These are phyloP conservation scores for Dacryopinax spathularia DNA, from an alignment of 768 basidiomycete species.

Conservation along the genomic window DNA sequence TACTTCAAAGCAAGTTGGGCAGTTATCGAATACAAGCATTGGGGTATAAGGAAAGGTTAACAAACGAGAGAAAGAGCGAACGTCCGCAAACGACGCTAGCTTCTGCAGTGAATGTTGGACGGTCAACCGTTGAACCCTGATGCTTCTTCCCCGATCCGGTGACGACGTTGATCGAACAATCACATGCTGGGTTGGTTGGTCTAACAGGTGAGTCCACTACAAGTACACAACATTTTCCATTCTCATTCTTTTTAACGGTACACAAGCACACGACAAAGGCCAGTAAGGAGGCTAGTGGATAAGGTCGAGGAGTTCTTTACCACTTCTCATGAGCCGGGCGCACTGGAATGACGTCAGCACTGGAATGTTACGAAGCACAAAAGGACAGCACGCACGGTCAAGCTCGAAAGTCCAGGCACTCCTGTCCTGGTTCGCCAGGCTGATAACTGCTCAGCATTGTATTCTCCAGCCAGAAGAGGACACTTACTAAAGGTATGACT, in stretches of 20 bases:
- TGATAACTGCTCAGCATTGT: background rate
- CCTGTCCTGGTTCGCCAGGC: conserved; percentile 49
- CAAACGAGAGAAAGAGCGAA: background rate
- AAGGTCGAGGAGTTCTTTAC: conserved; percentile 23
- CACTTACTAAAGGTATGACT: conserved; percentile 26
- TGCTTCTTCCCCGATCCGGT: background rate
- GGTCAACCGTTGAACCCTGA: background rate
- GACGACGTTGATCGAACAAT: background rate
- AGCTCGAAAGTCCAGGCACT: conserved; percentile 71
- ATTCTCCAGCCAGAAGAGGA: background rate
- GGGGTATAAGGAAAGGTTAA: background rate
- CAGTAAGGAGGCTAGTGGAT: too few relatives aligned
- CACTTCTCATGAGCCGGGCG: conserved; percentile 43
- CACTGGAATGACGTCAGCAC: conserved; percentile 10
- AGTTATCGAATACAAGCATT: background rate
- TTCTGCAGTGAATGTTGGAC: background rate
- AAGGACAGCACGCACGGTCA: conserved; percentile 25
- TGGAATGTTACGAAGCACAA: background rate
- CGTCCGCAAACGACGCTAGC: background rate
- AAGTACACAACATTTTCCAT: background rate
- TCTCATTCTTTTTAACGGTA: background rate
- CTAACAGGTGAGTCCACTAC: background rate
- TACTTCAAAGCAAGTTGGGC: background rate
- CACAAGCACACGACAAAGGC: too few relatives aligned
- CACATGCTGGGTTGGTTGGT: background rate